A percentile compares a stretch with the other conserved stretches of the same genome.
Evolutionary conservation across 495 filamentous ascomycete genomes (phyloP).

Genomic region (Cladorrhinum samala): DNA sequence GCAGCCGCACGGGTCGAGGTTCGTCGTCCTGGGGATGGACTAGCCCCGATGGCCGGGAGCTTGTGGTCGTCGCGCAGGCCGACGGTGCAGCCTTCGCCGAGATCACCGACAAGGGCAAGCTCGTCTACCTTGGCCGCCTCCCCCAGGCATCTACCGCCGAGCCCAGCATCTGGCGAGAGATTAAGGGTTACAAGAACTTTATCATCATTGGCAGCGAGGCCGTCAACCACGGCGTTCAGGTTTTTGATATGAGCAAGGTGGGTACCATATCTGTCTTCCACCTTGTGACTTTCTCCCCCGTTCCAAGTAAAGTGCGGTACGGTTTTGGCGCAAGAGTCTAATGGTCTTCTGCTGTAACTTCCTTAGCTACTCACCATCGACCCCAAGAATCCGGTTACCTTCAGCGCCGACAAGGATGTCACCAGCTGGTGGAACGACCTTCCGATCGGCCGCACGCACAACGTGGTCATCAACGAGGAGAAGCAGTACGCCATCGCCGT

Average conservation of each 20-base stretch:
- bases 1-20: constrained; percentile 36
- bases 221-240: constrained; percentile 40
- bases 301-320: too few relatives aligned
- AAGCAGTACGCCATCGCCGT: constrained; percentile 36
- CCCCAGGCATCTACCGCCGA: constrained; percentile 38
- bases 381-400: constrained; percentile 23
- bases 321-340: too few relatives aligned
- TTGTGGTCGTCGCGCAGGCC: constrained; percentile 50
- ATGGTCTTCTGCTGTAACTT: not conserved
- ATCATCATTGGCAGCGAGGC: constrained; percentile 47
- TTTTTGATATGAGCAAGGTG: constrained; percentile 46
- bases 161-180: constrained; percentile 45
- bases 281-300: not conserved
- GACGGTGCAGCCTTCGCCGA: constrained; percentile 55
- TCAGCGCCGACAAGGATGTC: constrained; percentile 27
- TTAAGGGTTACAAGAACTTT: constrained; percentile 39
- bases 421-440: constrained; percentile 28
- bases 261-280: not conserved
- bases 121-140: constrained; percentile 51
- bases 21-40: constrained; percentile 52
- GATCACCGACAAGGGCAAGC: constrained; percentile 42
- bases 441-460: constrained; percentile 41
- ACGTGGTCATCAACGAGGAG: constrained; percentile 45
- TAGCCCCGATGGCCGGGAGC: constrained; percentile 49
- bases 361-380: constrained; percentile 21